These are phyloP conservation scores for Coemansia sp. DNA, from an alignment of 192 early-diverging fungal species.

Conservation along the genomic window DNA sequence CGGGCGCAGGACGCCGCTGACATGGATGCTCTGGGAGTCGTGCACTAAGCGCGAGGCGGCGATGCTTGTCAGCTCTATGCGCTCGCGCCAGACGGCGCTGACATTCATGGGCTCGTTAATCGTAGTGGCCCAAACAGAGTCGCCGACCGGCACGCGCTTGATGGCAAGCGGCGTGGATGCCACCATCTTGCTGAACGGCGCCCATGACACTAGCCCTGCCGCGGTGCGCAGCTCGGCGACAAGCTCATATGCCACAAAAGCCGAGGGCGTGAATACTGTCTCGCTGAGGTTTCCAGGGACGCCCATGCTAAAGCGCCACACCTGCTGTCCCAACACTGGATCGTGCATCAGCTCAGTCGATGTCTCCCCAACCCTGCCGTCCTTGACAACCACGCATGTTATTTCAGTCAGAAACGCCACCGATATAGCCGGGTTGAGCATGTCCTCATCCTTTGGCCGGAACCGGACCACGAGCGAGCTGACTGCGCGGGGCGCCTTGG, in stretches of 20 bases:
- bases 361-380: constrained; percentile 21
- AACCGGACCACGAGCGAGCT: constrained; percentile 40
- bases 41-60: constrained; percentile 35
- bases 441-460: constrained; percentile 37
- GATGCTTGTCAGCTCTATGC: constrained; percentile 41
- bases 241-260: constrained; percentile 45
- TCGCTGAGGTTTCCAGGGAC: constrained; percentile 46
- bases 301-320: constrained; percentile 48
- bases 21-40: constrained; percentile 22
- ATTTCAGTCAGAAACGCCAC: constrained; percentile 33
- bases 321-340: constrained; percentile 16
- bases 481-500: constrained; percentile 22
- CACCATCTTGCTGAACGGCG: constrained; percentile 22
- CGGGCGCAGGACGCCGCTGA: constrained; percentile 39
- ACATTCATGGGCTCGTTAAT: constrained; percentile 41
- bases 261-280: constrained; percentile 41
- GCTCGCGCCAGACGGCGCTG: constrained; percentile 36
- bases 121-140: constrained; percentile 35
- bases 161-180: constrained; percentile 26
- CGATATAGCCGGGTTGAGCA: constrained; percentile 47
- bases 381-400: constrained; percentile 27
- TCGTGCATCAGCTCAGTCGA: constrained; percentile 14
- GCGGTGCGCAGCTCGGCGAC: constrained; percentile 37
- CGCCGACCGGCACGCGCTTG: constrained; percentile 39
- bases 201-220: constrained; percentile 11